phyloP scores from a whole-genome alignment of 257 asterid species.

The Knoxia roxburghii region DNA sequence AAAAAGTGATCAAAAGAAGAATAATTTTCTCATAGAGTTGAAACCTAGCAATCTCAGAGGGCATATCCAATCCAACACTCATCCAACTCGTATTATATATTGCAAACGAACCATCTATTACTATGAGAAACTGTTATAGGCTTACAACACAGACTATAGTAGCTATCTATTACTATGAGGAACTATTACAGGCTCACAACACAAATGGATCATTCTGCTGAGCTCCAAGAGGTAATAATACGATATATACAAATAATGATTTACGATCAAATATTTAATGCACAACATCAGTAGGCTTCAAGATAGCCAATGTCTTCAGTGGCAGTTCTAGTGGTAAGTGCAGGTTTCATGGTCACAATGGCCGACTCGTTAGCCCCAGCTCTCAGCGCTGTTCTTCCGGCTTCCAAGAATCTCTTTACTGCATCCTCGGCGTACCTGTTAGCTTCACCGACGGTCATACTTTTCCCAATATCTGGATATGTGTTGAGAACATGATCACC shows the following conservation, averaged over 20 bases:
- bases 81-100: too few relatives aligned
- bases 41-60: too few relatives aligned
- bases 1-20: too few relatives aligned
- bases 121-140: too few relatives aligned
- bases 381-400: conserved; percentile 77
- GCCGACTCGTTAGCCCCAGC: conserved; percentile 92
- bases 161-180: neutral
- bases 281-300: conserved; percentile 35
- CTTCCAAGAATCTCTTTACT: conserved; percentile 78
- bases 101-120: too few relatives aligned
- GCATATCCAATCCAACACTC: too few relatives aligned
- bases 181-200: neutral
- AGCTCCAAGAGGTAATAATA: neutral
- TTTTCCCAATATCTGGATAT: conserved; percentile 71
- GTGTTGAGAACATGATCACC: conserved; percentile 76
- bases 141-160: too few relatives aligned
- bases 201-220: neutral
- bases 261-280: neutral
- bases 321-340: conserved; percentile 59
- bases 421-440: conserved; percentile 80
- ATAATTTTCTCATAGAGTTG: too few relatives aligned
- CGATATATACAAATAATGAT: conserved; percentile 7
- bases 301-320: conserved; percentile 17
- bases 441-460: conserved; percentile 60
- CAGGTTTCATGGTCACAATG: conserved; percentile 81